phyloP scores from a whole-genome alignment of 1,139 yeast genomes.

The Debaryomyces subglobosus region DNA sequence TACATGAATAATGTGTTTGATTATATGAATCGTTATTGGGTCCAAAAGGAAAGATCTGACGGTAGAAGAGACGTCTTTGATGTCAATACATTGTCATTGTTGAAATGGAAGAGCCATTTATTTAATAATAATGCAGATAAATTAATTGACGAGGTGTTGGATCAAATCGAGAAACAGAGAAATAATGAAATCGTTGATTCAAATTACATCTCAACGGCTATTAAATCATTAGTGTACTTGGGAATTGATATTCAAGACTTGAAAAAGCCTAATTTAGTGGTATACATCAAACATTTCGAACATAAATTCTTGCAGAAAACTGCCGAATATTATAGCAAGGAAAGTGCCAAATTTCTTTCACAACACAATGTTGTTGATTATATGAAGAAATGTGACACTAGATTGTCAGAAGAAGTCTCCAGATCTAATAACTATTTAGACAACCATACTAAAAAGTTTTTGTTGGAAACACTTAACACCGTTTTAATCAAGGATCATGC shows the following conservation, averaged over 20 bases:
- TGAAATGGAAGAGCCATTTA: constrained; percentile 87
- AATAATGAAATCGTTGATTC: constrained; percentile 77
- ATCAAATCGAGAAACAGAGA: constrained; percentile 76
- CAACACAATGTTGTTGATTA: constrained; percentile 88
- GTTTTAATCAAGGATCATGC: constrained; percentile 83
- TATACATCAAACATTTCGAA: constrained; percentile 82
- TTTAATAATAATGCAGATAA: constrained; percentile 65
- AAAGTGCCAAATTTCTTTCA: constrained; percentile 66
- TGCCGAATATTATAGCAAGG: constrained; percentile 68
- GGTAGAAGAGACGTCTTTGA: constrained; percentile 92
- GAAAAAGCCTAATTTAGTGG: constrained; percentile 80
- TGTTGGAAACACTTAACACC: constrained; percentile 73
- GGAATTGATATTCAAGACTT: constrained; percentile 82
- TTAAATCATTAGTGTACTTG: constrained; percentile 77
- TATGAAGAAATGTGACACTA: constrained; percentile 80
- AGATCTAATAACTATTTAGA: constrained; percentile 81
- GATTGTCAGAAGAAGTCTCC: constrained; percentile 81
- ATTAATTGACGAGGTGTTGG: constrained; percentile 72
- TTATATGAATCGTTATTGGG: constrained; percentile 97
- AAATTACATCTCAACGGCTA: constrained; percentile 68
- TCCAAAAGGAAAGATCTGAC: constrained; percentile 91
- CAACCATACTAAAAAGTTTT: constrained; percentile 79
- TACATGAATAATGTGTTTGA: constrained; percentile 92
- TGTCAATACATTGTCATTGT: constrained; percentile 82
- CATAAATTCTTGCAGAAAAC: constrained; percentile 75